phyloP scores from a whole-genome alignment of 2,329 filamentous ascomycete species.

The Parascedosporium putredinis region DNA sequence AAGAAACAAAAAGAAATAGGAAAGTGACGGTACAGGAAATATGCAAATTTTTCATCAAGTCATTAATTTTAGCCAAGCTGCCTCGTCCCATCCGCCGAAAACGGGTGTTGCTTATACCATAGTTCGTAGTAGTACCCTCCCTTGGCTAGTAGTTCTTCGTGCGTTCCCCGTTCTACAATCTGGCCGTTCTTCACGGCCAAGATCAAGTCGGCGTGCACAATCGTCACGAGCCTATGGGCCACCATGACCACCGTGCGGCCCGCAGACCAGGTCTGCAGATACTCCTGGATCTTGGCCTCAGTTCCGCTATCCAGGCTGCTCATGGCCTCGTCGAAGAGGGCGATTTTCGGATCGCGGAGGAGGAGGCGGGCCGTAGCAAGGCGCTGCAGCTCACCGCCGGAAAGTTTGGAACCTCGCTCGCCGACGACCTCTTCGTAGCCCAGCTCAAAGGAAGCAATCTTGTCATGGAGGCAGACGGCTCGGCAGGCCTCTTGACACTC shows the following conservation, averaged over 20 bases:
- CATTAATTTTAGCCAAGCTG: no score
- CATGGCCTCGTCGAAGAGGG: slow-evolving; percentile 38
- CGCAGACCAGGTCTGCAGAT: slow-evolving; percentile 32
- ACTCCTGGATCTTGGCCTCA: slow-evolving; percentile 32
- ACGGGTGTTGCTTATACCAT: slow-evolving; percentile 34
- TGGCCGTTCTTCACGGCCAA: slow-evolving; percentile 40
- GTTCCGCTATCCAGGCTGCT: slow-evolving; percentile 36
- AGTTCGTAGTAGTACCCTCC: slow-evolving; percentile 40
- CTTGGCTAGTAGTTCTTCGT: slow-evolving; percentile 32
- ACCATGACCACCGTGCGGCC: slow-evolving; percentile 41
- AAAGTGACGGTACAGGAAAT: no score
- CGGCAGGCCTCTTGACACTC: slow-evolving; percentile 51
- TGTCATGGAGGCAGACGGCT: slow-evolving; percentile 53
- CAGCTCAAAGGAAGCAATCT: slow-evolving; percentile 47
- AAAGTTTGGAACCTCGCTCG: slow-evolving; percentile 36
- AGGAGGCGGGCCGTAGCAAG: slow-evolving; percentile 33
- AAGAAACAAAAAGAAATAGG: no score
- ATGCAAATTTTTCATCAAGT: no score
- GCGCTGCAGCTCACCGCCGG: slow-evolving; percentile 40
- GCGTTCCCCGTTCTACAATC: slow-evolving; percentile 40
- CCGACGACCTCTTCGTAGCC: slow-evolving; percentile 37
- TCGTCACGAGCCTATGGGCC: slow-evolving; percentile 31
- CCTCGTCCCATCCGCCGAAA: not conserved
- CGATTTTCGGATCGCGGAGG: slow-evolving; percentile 18
- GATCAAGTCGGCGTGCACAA: slow-evolving; percentile 39